Conservation (phyloP, 495 filamentous ascomycete genomes). For the Neurospora discreta region DNA sequence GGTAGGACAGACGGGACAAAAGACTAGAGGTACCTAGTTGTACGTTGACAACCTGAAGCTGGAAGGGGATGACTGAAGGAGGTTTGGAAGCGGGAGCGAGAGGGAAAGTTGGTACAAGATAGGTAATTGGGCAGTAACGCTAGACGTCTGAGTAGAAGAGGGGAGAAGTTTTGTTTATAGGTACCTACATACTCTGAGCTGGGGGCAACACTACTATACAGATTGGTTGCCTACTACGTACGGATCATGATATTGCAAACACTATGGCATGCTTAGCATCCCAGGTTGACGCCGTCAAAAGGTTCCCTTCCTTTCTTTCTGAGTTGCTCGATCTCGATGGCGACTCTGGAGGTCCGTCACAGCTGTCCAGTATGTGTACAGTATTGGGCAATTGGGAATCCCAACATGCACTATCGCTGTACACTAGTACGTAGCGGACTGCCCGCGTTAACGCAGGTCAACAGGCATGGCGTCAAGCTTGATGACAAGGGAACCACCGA, state of each 20-base stretch:
- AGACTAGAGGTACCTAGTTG: neutral
- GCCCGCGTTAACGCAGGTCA: neutral
- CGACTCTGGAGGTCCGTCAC: neutral
- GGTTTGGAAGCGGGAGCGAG: neutral
- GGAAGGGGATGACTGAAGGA: neutral
- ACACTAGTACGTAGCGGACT: neutral
- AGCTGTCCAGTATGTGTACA: neutral
- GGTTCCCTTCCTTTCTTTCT: neutral
- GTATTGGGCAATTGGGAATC: neutral
- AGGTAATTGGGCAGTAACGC: neutral
- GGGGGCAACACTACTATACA: neutral
- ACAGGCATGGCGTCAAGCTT: neutral
- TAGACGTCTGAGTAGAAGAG: neutral
- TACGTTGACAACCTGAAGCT: neutral
- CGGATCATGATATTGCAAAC: neutral
- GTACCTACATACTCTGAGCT: neutral
- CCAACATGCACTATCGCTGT: neutral
- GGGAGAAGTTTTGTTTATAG: neutral
- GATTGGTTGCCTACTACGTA: neutral
- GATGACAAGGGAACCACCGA: neutral
- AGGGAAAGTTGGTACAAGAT: neutral
- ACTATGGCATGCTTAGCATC: too few relatives aligned
- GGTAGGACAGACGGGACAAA: neutral
- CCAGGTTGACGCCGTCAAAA: neutral
- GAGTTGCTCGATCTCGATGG: neutral